Percentiles rank a stretch among this genome's conserved stretches.
Evolutionary conservation across 1,284 basidiomycete species (phyloP).

Genomic region (Moesziomyces parantarcticus): DNA sequence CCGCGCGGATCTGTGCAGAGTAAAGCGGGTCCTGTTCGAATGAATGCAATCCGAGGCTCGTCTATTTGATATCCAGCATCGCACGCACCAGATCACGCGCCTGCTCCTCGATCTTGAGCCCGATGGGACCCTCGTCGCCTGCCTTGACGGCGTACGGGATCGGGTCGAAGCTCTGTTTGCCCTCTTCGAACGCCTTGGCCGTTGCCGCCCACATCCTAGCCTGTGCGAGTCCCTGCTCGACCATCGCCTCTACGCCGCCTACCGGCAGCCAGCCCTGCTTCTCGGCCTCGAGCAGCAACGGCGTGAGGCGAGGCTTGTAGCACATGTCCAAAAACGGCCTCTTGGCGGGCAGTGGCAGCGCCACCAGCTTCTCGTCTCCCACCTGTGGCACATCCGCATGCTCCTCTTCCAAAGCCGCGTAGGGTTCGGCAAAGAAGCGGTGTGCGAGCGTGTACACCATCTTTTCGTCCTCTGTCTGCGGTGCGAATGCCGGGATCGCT

Average conservation of each 20-base stretch:
- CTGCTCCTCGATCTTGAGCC: conserved; percentile 33
- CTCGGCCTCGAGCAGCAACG: conserved; percentile 55
- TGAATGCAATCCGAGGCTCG: too few species aligned
- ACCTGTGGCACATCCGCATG: conserved; percentile 1
- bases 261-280: conserved; percentile 58
- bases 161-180: conserved; percentile 30
- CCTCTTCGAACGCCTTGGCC: conserved; percentile 34
- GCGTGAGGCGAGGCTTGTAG: conserved; percentile 68
- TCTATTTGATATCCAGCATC: conserved; percentile 41
- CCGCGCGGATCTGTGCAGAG: too few species aligned
- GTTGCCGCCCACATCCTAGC: conserved; percentile 62
- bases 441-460: conserved; percentile 60
- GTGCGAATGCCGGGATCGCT: conserved; percentile 64
- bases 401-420: conserved; percentile 4
- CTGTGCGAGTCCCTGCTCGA: conserved; percentile 68
- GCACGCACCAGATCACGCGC: conserved; percentile 31
- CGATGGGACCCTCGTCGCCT: conserved; percentile 46
- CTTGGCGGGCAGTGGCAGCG: conserved; percentile 46
- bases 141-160: conserved; percentile 38
- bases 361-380: conserved; percentile 2
- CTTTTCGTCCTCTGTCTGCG: conserved; percentile 59
- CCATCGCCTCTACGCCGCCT: conserved; percentile 67
- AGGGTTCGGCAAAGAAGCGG: conserved; percentile 45
- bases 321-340: conserved; percentile 68
- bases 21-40: too few species aligned